Evolutionary conservation across 805 yeast genomes (phyloP).

Genomic region (Saturnispora diversa): DNA sequence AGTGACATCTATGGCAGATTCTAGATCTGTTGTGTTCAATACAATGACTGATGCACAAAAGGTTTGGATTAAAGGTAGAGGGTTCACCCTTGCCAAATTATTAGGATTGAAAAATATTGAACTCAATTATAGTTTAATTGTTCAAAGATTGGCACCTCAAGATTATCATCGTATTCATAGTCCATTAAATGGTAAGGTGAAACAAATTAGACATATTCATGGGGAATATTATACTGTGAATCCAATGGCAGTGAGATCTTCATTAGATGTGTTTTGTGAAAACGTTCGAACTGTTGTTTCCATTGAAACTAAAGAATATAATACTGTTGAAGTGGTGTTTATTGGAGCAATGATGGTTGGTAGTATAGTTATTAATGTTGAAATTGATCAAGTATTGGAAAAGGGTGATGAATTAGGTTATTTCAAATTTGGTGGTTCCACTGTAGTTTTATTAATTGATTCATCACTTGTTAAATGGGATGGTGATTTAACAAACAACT

Average conservation of each 20-base stretch:
- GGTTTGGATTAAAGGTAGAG: constrained; percentile 85
- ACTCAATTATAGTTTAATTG: constrained; percentile 47
- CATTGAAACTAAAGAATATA: constrained; percentile 68
- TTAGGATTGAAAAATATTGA: constrained; percentile 13
- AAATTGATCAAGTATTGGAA: constrained; percentile 46
- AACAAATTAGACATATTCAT: constrained; percentile 57
- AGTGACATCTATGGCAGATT: constrained; percentile 78
- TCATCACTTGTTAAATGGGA: constrained; percentile 50
- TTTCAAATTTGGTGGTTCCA: constrained; percentile 94
- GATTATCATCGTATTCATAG: constrained; percentile 92
- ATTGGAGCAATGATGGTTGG: constrained; percentile 99
- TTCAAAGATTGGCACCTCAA: constrained; percentile 91
- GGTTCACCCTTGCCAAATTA: constrained; percentile 59
- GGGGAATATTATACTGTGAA: constrained; percentile 96
- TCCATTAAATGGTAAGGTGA: constrained; percentile 72
- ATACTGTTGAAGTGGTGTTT: constrained; percentile 66
- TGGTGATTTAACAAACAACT: constrained; percentile 62
- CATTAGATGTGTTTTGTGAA: constrained; percentile 87
- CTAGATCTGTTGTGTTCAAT: constrained; percentile 67
- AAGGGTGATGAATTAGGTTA: constrained; percentile 87
- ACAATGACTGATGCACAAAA: constrained; percentile 53
- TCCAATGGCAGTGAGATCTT: constrained; percentile 92
- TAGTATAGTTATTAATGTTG: constrained; percentile 64
- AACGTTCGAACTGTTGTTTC: constrained; percentile 76
- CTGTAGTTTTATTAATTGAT: constrained; percentile 63